Evolutionary conservation across 768 basidiomycete genomes (phyloP).

Genomic region (Botryobasidium botryosum): DNA sequence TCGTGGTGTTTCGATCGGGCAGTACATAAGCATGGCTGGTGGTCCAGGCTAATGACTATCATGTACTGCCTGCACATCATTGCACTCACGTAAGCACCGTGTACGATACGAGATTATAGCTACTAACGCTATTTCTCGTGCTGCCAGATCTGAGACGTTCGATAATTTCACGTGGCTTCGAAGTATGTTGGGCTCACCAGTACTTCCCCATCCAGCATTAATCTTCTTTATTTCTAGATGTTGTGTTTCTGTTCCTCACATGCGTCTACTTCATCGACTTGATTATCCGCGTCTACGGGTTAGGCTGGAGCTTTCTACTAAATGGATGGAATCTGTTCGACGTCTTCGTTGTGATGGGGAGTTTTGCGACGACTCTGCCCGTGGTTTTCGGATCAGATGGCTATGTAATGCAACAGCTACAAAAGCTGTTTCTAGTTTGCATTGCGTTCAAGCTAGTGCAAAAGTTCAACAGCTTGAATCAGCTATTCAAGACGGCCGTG

Average conservation of each 20-base stretch:
- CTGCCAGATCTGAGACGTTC: constrained; percentile 66
- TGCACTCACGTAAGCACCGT: constrained; percentile 52
- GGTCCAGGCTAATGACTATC: constrained; percentile 63
- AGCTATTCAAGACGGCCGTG: constrained; percentile 93
- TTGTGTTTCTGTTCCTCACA: constrained; percentile 59
- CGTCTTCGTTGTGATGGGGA: constrained; percentile 59
- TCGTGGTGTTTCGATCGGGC: constrained; percentile 90
- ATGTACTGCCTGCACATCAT: constrained; percentile 70
- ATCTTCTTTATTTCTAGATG: constrained; percentile 29
- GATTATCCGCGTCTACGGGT: constrained; percentile 56
- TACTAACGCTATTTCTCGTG: background rate
- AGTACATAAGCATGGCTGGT: constrained; percentile 83
- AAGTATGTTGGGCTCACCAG: no score
- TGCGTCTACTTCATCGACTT: constrained; percentile 64
- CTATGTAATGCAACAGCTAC: constrained; percentile 44
- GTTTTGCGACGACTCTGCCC: constrained; percentile 65
- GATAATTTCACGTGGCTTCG: constrained; percentile 15
- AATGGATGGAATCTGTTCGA: constrained; percentile 96
- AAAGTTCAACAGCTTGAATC: constrained; percentile 70
- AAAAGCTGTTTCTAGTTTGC: constrained; percentile 83
- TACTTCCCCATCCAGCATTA: no score
- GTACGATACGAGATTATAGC: background rate
- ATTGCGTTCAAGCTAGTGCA: constrained; percentile 93
- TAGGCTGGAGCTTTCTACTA: constrained; percentile 78
- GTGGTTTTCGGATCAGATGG: constrained; percentile 37